Base-by-base conservation (phyloP, 495 filamentous ascomycete genomes). In the Neurospora tetrasperma region DNA sequence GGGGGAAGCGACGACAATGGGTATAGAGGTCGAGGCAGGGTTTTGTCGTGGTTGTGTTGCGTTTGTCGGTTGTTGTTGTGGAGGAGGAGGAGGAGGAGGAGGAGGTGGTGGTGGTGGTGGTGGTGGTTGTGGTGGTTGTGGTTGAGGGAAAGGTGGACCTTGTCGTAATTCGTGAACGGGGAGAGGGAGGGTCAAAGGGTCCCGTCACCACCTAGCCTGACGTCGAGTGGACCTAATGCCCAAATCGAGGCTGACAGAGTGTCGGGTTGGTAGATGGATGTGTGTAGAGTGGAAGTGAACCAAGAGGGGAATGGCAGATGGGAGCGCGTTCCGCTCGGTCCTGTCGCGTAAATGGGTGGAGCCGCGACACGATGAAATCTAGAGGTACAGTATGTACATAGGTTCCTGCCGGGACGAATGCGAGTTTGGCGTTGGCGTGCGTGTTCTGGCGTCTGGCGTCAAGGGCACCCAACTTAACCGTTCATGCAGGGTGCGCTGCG, bases 241-340 rank as follows among this genome's bases (percentile, higher is more conserved):
- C 59, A 69, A 72, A 74, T 71, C 79, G 79, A 78, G 80, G 78
- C 70, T 66, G 71, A 27, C 54, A 66, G 54, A 43, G 71, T 69
- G 40, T 41, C 71, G 41, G 35, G n/a, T 41, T 44, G 71, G 59
- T 41, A 69, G 71, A 68, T 43, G 71, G 54, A 14, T 44, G 23
- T 23, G 23, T 23, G 38, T 31, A 42, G 35, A 18, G 38, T 62
- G 66, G 43, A 27, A 59, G 70, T 41, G 42, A 35, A 31, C 23
- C 23, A 48, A 46, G 11, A 31, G n/a, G 70, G 43, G 54, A 66
- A 66, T 66, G 27, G 54, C 27, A 44, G 27, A 71, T 71, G 40
- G 69, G 20, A 46, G 69, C 69, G 69, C 27, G 54, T 66, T 66
- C 27, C 27, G 27, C 54, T 66, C 54, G 54, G 27, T 14, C 54